These are phyloP conservation scores for Calocera viscosa DNA, from an alignment of 768 basidiomycete species.

Conservation along the genomic window DNA sequence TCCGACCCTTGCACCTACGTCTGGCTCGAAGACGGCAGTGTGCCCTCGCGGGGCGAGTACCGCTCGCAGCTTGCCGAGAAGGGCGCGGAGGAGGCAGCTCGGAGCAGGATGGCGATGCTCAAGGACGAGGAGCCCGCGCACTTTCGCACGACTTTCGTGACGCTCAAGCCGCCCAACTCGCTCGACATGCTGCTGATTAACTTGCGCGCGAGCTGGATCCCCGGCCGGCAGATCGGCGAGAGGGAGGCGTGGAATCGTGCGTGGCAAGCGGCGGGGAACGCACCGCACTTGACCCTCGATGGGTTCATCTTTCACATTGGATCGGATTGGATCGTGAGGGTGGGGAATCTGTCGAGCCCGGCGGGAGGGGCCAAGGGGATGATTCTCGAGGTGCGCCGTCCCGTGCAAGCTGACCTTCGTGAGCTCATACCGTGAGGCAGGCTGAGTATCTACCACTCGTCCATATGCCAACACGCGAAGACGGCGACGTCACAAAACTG, in stretches of 20 bases:
- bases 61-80: background rate
- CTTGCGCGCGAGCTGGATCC: constrained; percentile 61
- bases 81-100: background rate
- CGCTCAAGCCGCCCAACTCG: constrained; percentile 57
- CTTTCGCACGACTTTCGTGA: constrained; percentile 65
- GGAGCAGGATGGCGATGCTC: constrained; percentile 16
- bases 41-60: constrained; percentile 2
- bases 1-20: background rate
- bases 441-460: constrained; percentile 75
- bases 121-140: constrained; percentile 33
- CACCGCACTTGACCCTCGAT: constrained; percentile 57
- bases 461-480: constrained; percentile 42
- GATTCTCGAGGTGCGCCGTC: constrained; percentile 56
- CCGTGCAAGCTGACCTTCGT: background rate
- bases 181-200: constrained; percentile 64
- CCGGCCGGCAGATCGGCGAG: constrained; percentile 43
- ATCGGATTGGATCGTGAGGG: constrained; percentile 67
- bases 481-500: constrained; percentile 53
- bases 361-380: constrained; percentile 73
- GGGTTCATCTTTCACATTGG: constrained; percentile 65
- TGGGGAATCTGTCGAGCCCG: constrained; percentile 56
- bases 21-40: constrained; percentile 3
- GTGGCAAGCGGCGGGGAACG: constrained; percentile 6
- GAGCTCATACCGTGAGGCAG: constrained; percentile 28
- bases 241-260: constrained; percentile 25